Percentiles rank a stretch among this genome's conserved stretches.
phyloP scores from a whole-genome alignment of 1,284 basidiomycete genomes.

The Tilletia caries region DNA sequence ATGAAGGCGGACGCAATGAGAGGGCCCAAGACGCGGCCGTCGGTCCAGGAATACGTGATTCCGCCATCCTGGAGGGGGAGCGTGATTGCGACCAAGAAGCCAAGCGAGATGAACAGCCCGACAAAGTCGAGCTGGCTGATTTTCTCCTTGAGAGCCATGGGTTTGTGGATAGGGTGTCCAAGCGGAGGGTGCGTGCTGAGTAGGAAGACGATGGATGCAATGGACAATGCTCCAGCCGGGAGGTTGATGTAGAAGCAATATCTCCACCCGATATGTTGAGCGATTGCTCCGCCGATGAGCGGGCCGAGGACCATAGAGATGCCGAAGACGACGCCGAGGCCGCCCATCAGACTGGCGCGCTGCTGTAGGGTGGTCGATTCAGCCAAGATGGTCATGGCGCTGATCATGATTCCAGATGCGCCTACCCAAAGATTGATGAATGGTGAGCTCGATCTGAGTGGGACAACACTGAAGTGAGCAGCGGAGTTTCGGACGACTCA shows the following conservation, averaged over 20 bases:
- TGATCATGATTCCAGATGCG: slow-evolving; percentile 66
- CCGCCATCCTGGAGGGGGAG: slow-evolving; percentile 2
- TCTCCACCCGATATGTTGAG: slow-evolving; percentile 54
- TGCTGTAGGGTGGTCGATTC: slow-evolving; percentile 61
- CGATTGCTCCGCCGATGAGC: slow-evolving; percentile 59
- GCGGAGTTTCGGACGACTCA: slow-evolving; percentile 70
- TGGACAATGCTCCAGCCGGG: neutral
- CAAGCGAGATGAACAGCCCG: neutral
- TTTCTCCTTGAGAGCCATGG: neutral
- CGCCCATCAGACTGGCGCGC: slow-evolving; percentile 55
- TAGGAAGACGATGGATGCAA: slow-evolving; percentile 7
- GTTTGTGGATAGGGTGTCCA: neutral
- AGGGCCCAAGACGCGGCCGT: neutral
- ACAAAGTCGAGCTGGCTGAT: neutral
- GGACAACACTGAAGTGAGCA: slow-evolving; percentile 57
- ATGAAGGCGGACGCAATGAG: slow-evolving; percentile 8
- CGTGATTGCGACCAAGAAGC: neutral
- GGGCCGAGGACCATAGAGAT: slow-evolving; percentile 72
- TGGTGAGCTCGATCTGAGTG: neutral
- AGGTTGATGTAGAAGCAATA: slow-evolving; percentile 34
- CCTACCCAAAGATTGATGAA: no score
- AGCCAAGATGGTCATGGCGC: slow-evolving; percentile 63
- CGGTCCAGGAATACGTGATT: neutral
- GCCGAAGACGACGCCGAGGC: slow-evolving; percentile 71
- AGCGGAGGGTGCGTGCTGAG: neutral